These are phyloP conservation scores for Pythium myriotylum DNA, from an alignment of 352 stramenopile species.

Conservation along the genomic window DNA sequence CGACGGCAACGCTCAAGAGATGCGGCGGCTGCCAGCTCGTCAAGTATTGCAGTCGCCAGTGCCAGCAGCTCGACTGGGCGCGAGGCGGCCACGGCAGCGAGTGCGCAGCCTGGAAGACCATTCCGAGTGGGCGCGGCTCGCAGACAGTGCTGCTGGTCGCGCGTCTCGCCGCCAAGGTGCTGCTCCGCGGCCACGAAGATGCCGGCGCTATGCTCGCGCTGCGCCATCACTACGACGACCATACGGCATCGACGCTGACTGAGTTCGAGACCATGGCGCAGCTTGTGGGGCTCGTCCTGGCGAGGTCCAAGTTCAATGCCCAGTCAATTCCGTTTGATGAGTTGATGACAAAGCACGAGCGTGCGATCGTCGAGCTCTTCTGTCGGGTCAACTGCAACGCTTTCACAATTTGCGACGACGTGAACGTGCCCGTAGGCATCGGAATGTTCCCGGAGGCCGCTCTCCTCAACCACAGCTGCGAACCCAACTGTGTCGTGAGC, in stretches of 20 bases:
- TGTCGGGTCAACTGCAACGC: constrained; percentile 81
- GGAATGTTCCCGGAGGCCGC: constrained; percentile 63
- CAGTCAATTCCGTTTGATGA: constrained; percentile 26
- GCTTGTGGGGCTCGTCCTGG: constrained; percentile 58
- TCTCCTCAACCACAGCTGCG: constrained; percentile 79
- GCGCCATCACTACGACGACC: constrained; percentile 51
- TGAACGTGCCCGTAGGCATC: constrained; percentile 51
- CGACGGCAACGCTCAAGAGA: constrained; percentile 28
- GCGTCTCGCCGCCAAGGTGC: constrained; percentile 44
- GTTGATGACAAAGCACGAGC: constrained; percentile 35
- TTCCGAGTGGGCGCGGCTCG: constrained; percentile 30
- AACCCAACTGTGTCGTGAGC: constrained; percentile 73
- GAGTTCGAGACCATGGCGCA: constrained; percentile 64
- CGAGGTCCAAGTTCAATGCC: constrained; percentile 42
- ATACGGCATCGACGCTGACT: constrained; percentile 34
- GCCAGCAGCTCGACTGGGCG: constrained; percentile 65
- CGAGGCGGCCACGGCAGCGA: constrained; percentile 45
- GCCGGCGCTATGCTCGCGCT: constrained; percentile 34
- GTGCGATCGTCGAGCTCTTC: constrained; percentile 54
- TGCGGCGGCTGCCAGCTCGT: constrained; percentile 62
- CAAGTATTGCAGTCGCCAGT: constrained; percentile 69
- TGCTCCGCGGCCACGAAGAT: constrained; percentile 13
- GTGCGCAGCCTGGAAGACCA: constrained; percentile 47
- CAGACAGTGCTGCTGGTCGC: constrained; percentile 60
- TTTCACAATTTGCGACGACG: constrained; percentile 65